Conservation (phyloP, 1,284 basidiomycete genomes). For the Sporisorium graminicola region DNA sequence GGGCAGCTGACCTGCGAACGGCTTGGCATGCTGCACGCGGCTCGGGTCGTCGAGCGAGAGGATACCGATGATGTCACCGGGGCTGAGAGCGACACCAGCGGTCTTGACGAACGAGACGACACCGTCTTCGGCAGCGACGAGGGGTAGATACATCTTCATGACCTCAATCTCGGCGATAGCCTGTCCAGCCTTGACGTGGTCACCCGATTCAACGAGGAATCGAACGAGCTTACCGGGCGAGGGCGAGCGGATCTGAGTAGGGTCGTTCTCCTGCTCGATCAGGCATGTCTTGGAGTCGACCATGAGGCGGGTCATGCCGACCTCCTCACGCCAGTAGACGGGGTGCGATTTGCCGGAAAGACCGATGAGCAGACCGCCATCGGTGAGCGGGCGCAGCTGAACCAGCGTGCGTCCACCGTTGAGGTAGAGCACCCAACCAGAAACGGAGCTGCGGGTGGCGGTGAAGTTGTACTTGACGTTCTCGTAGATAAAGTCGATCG, state of each 20-base stretch:
- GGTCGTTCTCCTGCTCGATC: conserved; percentile 99
- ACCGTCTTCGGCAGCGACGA: conserved; percentile 95
- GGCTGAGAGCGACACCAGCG: conserved; percentile 92
- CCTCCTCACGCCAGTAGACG: conserved; percentile 98
- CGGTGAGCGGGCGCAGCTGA: conserved; percentile 80
- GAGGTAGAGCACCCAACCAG: conserved; percentile 92
- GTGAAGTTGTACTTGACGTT: conserved; percentile 96
- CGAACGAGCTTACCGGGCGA: conserved; percentile 96
- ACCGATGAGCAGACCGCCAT: conserved; percentile 92
- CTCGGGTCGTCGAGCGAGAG: conserved; percentile 95
- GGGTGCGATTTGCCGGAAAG: conserved; percentile 96
- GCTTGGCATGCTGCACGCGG: conserved; percentile 97
- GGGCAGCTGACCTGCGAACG: conserved; percentile 89
- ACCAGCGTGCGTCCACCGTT: conserved; percentile 79
- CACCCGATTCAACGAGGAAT: conserved; percentile 95
- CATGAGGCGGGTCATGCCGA: conserved; percentile 82
- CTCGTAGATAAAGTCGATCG: conserved; percentile 94
- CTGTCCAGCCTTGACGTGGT: conserved; percentile 95
- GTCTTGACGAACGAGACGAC: conserved; percentile 88
- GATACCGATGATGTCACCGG: conserved; percentile 98
- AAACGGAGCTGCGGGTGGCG: conserved; percentile 87
- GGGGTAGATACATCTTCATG: conserved; percentile 70
- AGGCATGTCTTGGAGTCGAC: conserved; percentile 94
- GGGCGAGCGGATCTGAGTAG: conserved; percentile 94
- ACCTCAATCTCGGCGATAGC: conserved; percentile 96